Evolutionary conservation across 208 protist genomes (phyloP).

Genomic region (Crithidia expoeki): DNA sequence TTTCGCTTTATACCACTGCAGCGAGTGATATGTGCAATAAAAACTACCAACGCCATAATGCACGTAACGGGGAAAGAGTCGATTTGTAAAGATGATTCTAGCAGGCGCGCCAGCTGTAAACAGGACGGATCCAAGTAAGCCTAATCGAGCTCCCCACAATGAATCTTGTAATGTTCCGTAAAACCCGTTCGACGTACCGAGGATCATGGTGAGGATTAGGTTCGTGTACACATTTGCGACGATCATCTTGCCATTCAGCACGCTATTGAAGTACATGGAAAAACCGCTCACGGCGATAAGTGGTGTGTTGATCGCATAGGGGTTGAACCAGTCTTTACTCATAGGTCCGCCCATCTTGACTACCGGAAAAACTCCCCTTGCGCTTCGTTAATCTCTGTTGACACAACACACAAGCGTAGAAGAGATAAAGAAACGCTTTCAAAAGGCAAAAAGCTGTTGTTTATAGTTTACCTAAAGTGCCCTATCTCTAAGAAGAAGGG

Average conservation of each 20-base stretch:
- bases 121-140: constrained; percentile 42
- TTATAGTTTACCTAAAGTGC: neutral
- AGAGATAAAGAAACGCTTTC: neutral
- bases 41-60: constrained; percentile 66
- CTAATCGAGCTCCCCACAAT: constrained; percentile 60
- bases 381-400: neutral
- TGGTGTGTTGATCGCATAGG: constrained; percentile 65
- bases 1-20: constrained; percentile 42
- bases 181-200: constrained; percentile 60
- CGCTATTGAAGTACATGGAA: constrained; percentile 77
- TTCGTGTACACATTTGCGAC: constrained; percentile 73
- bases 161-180: constrained; percentile 42
- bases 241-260: constrained; percentile 60
- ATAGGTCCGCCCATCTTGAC: constrained; percentile 44
- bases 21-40: constrained; percentile 71
- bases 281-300: constrained; percentile 56
- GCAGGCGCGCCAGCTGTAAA: constrained; percentile 65
- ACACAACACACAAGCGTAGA: neutral
- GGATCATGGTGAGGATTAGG: constrained; percentile 42
- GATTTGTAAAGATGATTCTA: constrained; percentile 62
- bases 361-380: neutral
- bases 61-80: constrained; percentile 61
- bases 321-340: constrained; percentile 53
- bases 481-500: neutral
- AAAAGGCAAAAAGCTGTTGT: neutral